phyloP scores from a whole-genome alignment of 2,329 filamentous ascomycete genomes.

The Elsinoe perseae region DNA sequence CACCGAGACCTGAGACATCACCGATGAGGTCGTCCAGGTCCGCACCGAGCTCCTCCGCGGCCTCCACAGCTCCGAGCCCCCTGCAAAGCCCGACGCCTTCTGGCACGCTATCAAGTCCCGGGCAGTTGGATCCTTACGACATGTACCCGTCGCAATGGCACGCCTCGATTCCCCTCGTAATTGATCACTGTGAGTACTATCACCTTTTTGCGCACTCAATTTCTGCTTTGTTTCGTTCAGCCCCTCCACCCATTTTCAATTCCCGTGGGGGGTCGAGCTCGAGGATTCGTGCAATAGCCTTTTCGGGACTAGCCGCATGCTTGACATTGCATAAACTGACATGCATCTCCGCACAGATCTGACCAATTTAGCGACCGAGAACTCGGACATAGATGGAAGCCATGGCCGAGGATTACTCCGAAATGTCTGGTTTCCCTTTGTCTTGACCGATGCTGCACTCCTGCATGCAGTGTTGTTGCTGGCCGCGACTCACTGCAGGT shows the following conservation, averaged over 20 bases:
- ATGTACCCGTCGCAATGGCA: conserved; percentile 34
- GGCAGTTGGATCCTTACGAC: conserved; percentile 24
- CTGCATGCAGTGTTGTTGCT: conserved; percentile 38
- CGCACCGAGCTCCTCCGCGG: conserved; percentile 20
- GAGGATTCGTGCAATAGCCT: conserved; percentile 15
- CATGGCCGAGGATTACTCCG: conserved; percentile 31
- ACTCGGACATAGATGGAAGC: conserved; percentile 36
- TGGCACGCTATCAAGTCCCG: conserved; percentile 3
- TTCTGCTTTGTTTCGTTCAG: not conserved
- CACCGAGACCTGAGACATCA: conserved; percentile 17
- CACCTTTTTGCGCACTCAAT: not conserved
- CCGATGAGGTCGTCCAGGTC: conserved; percentile 23
- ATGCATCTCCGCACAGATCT: conserved; percentile 25
- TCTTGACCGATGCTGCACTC: conserved; percentile 34
- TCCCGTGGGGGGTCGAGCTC: conserved; percentile 7
- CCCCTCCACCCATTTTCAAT: not conserved
- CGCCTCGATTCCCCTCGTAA: conserved; percentile 28
- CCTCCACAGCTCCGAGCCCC: conserved; percentile 21
- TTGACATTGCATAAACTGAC: conserved; percentile 15
- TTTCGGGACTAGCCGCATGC: conserved; percentile 14
- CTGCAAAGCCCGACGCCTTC: conserved; percentile 16
- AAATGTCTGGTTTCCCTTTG: conserved; percentile 36
- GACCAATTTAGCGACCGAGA: conserved; percentile 34
- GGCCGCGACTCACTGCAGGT: conserved; percentile 36
- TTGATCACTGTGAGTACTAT: conserved; percentile 30